These are phyloP conservation scores for Vanderwaltozyma polyspora DNA, from an alignment of 805 yeast genomes.

Conservation along the genomic window DNA sequence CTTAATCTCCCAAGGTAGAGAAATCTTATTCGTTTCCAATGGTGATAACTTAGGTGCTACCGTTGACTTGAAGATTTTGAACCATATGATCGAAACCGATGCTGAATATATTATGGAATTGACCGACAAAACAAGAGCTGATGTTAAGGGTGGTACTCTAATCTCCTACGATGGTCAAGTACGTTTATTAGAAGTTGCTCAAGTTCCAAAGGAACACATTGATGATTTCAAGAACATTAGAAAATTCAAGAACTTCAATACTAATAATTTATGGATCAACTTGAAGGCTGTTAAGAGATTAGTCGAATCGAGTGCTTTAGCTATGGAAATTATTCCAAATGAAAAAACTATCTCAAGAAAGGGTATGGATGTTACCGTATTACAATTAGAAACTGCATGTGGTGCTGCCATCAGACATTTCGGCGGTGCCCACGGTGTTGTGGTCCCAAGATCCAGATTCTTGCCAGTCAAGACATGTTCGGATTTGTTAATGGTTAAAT, in stretches of 20 bases:
- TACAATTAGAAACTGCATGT: slow-evolving; percentile 96
- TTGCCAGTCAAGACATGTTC: slow-evolving; percentile 97
- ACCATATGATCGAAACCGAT: slow-evolving; percentile 84
- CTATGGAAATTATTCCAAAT: slow-evolving; percentile 94
- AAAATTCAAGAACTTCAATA: slow-evolving; percentile 95
- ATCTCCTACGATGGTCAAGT: slow-evolving; percentile 93
- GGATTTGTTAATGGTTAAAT: slow-evolving; percentile 85
- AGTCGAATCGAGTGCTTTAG: slow-evolving; percentile 69
- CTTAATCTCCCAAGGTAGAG: slow-evolving; percentile 86
- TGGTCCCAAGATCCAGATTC: slow-evolving; percentile 95
- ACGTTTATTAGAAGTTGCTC: slow-evolving; percentile 80
- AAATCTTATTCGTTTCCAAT: slow-evolving; percentile 87
- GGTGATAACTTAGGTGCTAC: slow-evolving; percentile 99
- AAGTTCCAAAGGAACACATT: slow-evolving; percentile 96
- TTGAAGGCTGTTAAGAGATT: slow-evolving; percentile 88
- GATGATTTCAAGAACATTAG: slow-evolving; percentile 97
- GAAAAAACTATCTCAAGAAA: slow-evolving; percentile 62
- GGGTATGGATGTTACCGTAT: slow-evolving; percentile 75
- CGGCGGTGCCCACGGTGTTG: slow-evolving; percentile 91
- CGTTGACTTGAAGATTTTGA: slow-evolving; percentile 79
- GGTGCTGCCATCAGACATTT: slow-evolving; percentile 98
- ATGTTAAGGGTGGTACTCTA: slow-evolving; percentile 98
- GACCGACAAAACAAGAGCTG: slow-evolving; percentile 97
- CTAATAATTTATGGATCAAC: slow-evolving; percentile 96
- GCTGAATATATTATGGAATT: slow-evolving; percentile 97